These are phyloP conservation scores for Trichoderma erinaceum DNA, from an alignment of 495 filamentous ascomycete genomes.

Conservation along the genomic window DNA sequence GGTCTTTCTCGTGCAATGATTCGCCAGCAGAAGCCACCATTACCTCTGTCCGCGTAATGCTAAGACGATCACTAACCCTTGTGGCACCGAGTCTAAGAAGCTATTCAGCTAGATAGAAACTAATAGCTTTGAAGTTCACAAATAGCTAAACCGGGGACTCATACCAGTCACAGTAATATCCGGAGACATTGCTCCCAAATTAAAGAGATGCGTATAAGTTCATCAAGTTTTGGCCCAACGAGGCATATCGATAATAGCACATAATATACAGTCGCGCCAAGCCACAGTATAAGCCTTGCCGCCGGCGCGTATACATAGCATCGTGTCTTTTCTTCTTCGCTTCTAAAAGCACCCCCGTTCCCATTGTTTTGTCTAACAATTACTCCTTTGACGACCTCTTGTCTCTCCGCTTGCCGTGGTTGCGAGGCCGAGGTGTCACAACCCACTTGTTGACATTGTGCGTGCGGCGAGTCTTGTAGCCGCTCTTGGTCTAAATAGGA, in stretches of 20 bases:
- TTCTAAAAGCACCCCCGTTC: background rate
- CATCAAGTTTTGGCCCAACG: background rate
- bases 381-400: slow-evolving; percentile 35
- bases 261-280: slow-evolving; percentile 9
- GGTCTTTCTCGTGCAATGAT: too few species aligned
- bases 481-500: slow-evolving; percentile 71
- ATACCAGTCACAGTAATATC: background rate
- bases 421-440: slow-evolving; percentile 64
- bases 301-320: slow-evolving; percentile 10
- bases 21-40: too few species aligned
- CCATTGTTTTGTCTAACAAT: background rate
- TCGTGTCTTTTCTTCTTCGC: background rate
- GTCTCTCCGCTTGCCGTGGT: slow-evolving; percentile 63
- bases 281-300: background rate
- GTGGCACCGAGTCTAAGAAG: too few species aligned
- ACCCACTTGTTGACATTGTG: slow-evolving; percentile 76
- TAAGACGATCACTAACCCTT: too few species aligned
- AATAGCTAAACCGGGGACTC: too few species aligned
- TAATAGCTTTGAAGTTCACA: too few species aligned
- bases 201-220: background rate
- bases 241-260: slow-evolving; percentile 9
- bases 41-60: too few species aligned
- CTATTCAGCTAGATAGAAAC: too few species aligned
- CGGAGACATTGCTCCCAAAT: background rate
- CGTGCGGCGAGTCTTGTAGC: slow-evolving; percentile 83